Evolutionary conservation across 257 asterid species (phyloP).

Genomic region (Verbena officinalis): DNA sequence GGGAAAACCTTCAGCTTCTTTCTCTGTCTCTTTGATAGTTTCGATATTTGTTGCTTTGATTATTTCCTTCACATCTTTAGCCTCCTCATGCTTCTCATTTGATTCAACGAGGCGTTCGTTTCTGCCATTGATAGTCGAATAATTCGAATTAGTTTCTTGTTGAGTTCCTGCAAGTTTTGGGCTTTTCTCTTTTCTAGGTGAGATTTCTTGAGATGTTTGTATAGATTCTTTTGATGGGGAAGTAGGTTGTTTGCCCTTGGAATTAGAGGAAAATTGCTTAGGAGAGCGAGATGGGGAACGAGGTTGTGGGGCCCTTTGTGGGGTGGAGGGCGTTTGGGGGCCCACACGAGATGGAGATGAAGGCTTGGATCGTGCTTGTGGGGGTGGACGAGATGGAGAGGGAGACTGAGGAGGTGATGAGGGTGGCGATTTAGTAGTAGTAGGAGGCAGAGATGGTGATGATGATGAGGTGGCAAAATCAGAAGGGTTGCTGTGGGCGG

Average conservation of each 20-base stretch:
- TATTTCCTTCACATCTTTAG: slow-evolving; percentile 55
- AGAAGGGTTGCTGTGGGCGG: background rate
- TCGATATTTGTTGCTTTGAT: slow-evolving; percentile 31
- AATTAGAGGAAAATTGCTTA: slow-evolving; percentile 42
- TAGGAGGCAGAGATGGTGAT: slow-evolving; percentile 36
- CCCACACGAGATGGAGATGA: slow-evolving; percentile 37
- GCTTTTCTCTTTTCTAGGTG: slow-evolving; percentile 32
- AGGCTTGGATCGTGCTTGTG: slow-evolving; percentile 36
- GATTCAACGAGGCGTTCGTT: slow-evolving; percentile 24
- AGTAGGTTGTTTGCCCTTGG: slow-evolving; percentile 32
- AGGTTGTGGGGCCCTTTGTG: slow-evolving; percentile 38
- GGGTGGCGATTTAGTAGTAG: slow-evolving; percentile 32
- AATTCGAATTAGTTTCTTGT: slow-evolving; percentile 30
- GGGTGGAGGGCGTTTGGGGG: slow-evolving; percentile 33
- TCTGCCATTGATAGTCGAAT: slow-evolving; percentile 22
- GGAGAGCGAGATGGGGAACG: slow-evolving; percentile 42
- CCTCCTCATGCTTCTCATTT: slow-evolving; percentile 39
- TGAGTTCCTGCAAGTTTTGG: slow-evolving; percentile 33
- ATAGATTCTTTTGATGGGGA: slow-evolving; percentile 40
- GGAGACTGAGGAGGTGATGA: slow-evolving; percentile 51
- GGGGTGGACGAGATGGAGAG: slow-evolving; percentile 40
- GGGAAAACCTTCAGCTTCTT: slow-evolving; percentile 32
- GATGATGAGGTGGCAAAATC: slow-evolving; percentile 25
- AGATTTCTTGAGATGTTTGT: slow-evolving; percentile 21
- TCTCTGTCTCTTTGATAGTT: slow-evolving; percentile 33